phyloP scores from a whole-genome alignment of 306 rosid genomes.

The Acacia melanoxylon region DNA sequence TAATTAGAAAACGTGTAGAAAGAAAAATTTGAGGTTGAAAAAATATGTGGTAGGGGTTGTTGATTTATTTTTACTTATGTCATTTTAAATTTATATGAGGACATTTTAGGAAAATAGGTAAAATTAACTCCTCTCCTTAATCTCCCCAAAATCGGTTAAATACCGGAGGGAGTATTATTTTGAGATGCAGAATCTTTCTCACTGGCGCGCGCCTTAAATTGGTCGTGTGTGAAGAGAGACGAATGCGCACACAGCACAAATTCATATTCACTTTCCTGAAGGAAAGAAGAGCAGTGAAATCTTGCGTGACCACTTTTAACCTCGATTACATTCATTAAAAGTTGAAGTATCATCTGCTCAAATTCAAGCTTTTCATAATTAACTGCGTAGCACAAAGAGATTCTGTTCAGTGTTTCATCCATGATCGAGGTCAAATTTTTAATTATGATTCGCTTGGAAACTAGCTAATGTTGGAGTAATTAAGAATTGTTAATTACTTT shows the following conservation, averaged over 20 bases:
- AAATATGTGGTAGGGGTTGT: too few relatives aligned
- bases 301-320: background rate
- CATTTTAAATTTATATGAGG: too few relatives aligned
- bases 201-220: background rate
- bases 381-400: background rate
- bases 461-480: background rate
- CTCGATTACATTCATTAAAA: background rate
- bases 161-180: too few relatives aligned
- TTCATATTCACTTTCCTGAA: background rate
- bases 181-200: background rate
- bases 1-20: too few relatives aligned
- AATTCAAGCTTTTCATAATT: background rate
- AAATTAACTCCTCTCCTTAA: too few relatives aligned
- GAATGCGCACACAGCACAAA: background rate
- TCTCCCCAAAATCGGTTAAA: too few relatives aligned
- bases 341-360: background rate
- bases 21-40: too few relatives aligned
- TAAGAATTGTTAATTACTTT: background rate
- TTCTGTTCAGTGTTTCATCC: background rate
- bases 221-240: background rate
- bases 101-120: too few relatives aligned
- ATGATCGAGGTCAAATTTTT: background rate
- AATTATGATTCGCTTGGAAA: background rate
- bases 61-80: too few relatives aligned
- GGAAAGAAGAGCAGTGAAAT: background rate